These are phyloP conservation scores for Aegilops longissima DNA, from an alignment of 176 grass and related monocot genomes.

Conservation along the genomic window DNA sequence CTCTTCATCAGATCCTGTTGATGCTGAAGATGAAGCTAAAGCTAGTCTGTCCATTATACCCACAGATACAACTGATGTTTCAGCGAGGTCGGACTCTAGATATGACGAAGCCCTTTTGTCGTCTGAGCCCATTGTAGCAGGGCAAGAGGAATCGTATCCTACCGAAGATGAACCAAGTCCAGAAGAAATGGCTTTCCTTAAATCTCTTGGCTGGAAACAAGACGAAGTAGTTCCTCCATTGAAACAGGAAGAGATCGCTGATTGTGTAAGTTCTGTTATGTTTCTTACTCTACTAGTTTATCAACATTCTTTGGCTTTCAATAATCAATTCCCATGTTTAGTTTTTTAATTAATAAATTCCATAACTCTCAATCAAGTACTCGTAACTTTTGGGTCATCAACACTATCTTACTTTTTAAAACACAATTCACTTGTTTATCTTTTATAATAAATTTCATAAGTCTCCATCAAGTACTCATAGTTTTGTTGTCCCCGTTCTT, in stretches of 20 bases:
- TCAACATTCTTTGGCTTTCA: neutral
- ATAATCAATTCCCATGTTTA: neutral
- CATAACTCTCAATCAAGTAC: neutral
- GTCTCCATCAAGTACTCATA: neutral
- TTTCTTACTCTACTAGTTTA: neutral
- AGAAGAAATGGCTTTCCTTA: constrained; percentile 64
- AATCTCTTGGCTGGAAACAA: constrained; percentile 75
- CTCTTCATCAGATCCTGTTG: neutral
- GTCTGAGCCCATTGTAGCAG: neutral
- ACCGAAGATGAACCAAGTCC: constrained; percentile 46
- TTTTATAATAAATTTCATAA: neutral
- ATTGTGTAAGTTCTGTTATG: constrained; percentile 46
- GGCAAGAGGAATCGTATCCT: constrained; percentile 37
- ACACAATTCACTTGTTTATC: neutral
- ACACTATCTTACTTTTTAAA: neutral
- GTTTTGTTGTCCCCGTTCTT: neutral
- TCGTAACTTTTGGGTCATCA: neutral
- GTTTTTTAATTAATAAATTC: neutral
- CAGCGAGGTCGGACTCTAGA: neutral
- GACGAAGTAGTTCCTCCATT: constrained; percentile 56
- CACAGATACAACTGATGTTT: constrained; percentile 23
- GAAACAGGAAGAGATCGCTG: constrained; percentile 71
- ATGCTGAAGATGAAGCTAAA: neutral
- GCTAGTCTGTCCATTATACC: constrained; percentile 1
- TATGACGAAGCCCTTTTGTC: neutral